Percentiles rank a stretch among this genome's conserved stretches.
These are phyloP conservation scores for Clarireedia sp. DNA, from an alignment of 2,329 filamentous ascomycete species.

Conservation along the genomic window DNA sequence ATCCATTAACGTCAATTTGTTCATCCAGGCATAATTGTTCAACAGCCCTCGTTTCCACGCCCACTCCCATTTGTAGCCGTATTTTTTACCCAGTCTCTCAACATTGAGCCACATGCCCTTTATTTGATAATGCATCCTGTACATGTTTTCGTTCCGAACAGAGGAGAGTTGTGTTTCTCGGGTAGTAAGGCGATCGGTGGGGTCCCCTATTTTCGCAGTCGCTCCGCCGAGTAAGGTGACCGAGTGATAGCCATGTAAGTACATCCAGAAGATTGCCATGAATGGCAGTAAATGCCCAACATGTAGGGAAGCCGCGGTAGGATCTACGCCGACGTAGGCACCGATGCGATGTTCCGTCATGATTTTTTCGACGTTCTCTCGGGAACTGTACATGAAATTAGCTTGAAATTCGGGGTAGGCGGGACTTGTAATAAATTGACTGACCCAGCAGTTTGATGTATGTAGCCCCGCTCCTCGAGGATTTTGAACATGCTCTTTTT, in stretches of 20 bases:
- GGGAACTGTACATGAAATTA: slow-evolving; percentile 20
- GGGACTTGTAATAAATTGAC: slow-evolving; percentile 18
- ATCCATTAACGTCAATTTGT: slow-evolving; percentile 62
- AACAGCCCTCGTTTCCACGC: slow-evolving; percentile 59
- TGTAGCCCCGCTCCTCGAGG: slow-evolving; percentile 62
- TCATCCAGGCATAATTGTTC: slow-evolving; percentile 84
- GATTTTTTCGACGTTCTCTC: slow-evolving; percentile 51
- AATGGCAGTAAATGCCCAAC: slow-evolving; percentile 73
- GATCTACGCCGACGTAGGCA: slow-evolving; percentile 75
- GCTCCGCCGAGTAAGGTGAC: slow-evolving; percentile 64
- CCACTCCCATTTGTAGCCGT: slow-evolving; percentile 58
- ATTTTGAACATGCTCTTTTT: slow-evolving; percentile 50
- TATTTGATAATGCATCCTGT: slow-evolving; percentile 61
- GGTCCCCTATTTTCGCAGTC: slow-evolving; percentile 73
- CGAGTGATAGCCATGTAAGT: slow-evolving; percentile 63
- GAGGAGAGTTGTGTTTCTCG: slow-evolving; percentile 46
- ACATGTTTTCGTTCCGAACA: slow-evolving; percentile 54
- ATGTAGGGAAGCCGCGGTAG: slow-evolving; percentile 71
- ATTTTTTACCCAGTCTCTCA: slow-evolving; percentile 53
- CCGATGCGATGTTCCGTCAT: slow-evolving; percentile 60
- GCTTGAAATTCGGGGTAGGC: background rate
- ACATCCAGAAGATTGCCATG: slow-evolving; percentile 81
- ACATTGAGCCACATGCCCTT: slow-evolving; percentile 69
- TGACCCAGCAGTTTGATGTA: slow-evolving; percentile 70
- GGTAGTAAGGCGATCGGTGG: slow-evolving; percentile 58